Conservation (phyloP, 208 protist genomes). For the Trichomonas vaginalis region DNA sequence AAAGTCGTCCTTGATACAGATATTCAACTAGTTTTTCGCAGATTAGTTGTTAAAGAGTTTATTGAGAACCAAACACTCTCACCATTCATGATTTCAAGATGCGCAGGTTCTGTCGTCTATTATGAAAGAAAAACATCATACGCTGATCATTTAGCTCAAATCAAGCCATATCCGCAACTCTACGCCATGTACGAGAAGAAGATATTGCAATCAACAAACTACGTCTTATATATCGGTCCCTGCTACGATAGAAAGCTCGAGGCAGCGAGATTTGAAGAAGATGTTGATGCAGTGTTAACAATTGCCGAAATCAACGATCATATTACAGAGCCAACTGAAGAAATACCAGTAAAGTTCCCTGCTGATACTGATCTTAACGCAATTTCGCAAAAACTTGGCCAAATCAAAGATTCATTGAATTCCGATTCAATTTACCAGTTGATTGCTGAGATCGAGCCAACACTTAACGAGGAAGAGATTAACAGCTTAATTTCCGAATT, state of each 20-base stretch:
- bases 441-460: neutral
- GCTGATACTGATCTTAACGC: neutral
- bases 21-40: neutral
- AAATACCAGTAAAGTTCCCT: neutral
- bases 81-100: constrained; percentile 4
- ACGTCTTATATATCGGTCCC: neutral
- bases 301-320: neutral
- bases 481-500: neutral
- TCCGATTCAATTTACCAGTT: neutral
- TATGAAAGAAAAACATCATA: constrained; percentile 9
- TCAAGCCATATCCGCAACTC: neutral
- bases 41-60: neutral
- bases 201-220: neutral
- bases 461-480: neutral
- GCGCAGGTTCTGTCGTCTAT: neutral
- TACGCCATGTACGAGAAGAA: neutral
- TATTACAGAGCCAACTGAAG: neutral
- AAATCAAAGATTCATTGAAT: neutral
- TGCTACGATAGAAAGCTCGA: neutral
- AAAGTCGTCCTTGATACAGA: neutral
- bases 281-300: neutral
- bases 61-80: neutral
- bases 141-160: neutral
- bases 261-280: neutral
- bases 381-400: neutral